phyloP scores from a whole-genome alignment of 2,329 filamentous ascomycete genomes.

The Elsinoe ampelina region DNA sequence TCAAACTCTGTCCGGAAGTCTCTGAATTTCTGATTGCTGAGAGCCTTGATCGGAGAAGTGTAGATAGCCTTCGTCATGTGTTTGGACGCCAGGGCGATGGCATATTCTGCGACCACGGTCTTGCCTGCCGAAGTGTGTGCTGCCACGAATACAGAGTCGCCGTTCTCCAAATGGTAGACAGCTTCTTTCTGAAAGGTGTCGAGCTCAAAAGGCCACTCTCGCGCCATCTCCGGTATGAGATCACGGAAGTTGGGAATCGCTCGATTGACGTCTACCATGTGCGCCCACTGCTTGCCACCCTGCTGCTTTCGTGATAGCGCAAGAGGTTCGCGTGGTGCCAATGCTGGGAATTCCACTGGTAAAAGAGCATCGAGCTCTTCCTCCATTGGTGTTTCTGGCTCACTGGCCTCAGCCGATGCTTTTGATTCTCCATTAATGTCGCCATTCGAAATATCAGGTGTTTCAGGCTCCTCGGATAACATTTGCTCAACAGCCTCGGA shows the following conservation, averaged over 20 bases:
- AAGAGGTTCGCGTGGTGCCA: constrained; percentile 74
- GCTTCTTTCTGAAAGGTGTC: constrained; percentile 99
- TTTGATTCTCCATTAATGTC: constrained; percentile 37
- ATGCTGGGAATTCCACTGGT: constrained; percentile 83
- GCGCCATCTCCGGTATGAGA: constrained; percentile 90
- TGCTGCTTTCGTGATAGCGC: constrained; percentile 62
- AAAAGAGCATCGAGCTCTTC: constrained; percentile 74
- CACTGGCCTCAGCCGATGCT: constrained; percentile 22
- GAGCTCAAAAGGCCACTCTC: constrained; percentile 92
- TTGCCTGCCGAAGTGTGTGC: constrained; percentile 97
- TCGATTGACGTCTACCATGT: constrained; percentile 93
- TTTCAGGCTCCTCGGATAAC: constrained; percentile 38
- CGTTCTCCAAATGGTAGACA: constrained; percentile 91
- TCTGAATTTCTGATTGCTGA: constrained; percentile 97
- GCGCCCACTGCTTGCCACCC: constrained; percentile 82
- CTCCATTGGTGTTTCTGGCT: constrained; percentile 36
- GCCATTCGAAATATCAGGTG: constrained; percentile 23
- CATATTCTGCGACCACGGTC: constrained; percentile 96
- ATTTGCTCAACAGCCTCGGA: constrained; percentile 62
- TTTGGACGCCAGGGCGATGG: constrained; percentile 88
- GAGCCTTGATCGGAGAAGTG: constrained; percentile 93
- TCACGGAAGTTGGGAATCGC: constrained; percentile 92
- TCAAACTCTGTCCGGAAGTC: constrained; percentile 87
- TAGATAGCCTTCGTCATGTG: constrained; percentile 99
- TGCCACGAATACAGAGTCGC: constrained; percentile 95